Percentiles rank a stretch among this genome's conserved stretches.
phyloP scores from a whole-genome alignment of 2,329 filamentous ascomycete species.

The Epichloe coenophiala region DNA sequence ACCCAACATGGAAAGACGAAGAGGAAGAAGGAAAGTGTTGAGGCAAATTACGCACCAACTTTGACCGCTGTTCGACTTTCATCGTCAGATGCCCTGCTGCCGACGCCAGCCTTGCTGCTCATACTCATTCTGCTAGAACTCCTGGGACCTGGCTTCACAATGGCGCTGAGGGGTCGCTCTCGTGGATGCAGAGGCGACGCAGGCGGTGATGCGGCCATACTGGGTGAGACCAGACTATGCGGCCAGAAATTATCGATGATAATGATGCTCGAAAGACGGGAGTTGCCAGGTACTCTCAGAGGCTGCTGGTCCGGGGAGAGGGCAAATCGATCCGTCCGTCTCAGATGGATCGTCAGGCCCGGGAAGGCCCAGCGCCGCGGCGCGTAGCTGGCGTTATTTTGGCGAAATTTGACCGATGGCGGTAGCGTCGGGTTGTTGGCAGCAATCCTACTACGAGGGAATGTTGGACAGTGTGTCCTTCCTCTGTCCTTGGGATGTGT shows the following conservation, averaged over 20 bases:
- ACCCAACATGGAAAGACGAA: not conserved
- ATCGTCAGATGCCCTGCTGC: constrained; percentile 78
- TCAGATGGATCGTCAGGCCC: constrained; percentile 2
- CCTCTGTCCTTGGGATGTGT: too few species aligned
- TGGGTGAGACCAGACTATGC: constrained; percentile 7
- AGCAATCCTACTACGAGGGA: not conserved
- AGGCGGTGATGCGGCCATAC: constrained; percentile 59
- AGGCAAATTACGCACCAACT: constrained; percentile 57
- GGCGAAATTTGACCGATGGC: not conserved
- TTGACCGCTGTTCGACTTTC: constrained; percentile 84
- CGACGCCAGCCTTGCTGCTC: constrained; percentile 61
- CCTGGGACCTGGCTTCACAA: constrained; percentile 58
- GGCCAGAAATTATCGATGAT: not conserved
- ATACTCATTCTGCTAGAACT: constrained; percentile 80
- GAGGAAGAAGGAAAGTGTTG: too few species aligned
- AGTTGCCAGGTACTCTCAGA: not conserved
- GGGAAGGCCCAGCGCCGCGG: constrained; percentile 3
- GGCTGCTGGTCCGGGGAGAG: not conserved
- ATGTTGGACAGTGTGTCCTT: not conserved
- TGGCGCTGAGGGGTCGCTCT: constrained; percentile 66
- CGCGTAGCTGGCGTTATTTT: constrained; percentile 3
- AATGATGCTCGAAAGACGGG: constrained; percentile 1
- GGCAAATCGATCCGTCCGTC: constrained; percentile 3
- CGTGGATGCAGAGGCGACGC: constrained; percentile 44
- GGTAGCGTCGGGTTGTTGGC: not conserved